Percentiles rank a stretch among this genome's conserved stretches.
Evolutionary conservation across 805 yeast species (phyloP).

Genomic region (Millerago galiae): DNA sequence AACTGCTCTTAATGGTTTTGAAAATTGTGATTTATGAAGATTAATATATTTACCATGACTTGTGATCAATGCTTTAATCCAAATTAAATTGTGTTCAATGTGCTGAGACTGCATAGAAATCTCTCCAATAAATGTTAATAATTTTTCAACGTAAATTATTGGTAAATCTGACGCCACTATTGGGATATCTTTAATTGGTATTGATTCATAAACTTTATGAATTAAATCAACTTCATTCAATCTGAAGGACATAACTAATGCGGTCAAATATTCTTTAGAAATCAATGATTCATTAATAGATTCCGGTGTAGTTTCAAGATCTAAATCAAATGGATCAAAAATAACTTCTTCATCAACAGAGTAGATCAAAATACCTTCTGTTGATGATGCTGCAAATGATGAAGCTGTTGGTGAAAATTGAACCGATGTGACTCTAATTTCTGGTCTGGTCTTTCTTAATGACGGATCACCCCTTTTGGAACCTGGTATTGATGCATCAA

Average conservation of each 20-base stretch:
- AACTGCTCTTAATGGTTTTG: slow-evolving; percentile 57
- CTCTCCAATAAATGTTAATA: slow-evolving; percentile 65
- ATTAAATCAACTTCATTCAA: slow-evolving; percentile 75
- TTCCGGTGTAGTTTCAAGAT: slow-evolving; percentile 84
- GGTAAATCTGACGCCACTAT: slow-evolving; percentile 71
- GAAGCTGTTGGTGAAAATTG: slow-evolving; percentile 85
- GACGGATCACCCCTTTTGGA: slow-evolving; percentile 73
- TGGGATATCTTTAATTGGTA: slow-evolving; percentile 65
- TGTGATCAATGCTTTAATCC: slow-evolving; percentile 68
- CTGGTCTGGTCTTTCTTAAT: slow-evolving; percentile 69
- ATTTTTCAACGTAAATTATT: slow-evolving; percentile 59
- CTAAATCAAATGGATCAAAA: slow-evolving; percentile 94
- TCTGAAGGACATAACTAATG: slow-evolving; percentile 90
- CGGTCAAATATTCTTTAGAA: slow-evolving; percentile 56
- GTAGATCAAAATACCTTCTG: slow-evolving; percentile 84
- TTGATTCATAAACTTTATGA: slow-evolving; percentile 62
- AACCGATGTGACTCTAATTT: slow-evolving; percentile 71
- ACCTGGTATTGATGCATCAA: slow-evolving; percentile 78
- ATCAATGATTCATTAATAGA: slow-evolving; percentile 54
- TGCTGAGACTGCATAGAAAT: slow-evolving; percentile 69
- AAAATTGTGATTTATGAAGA: slow-evolving; percentile 52
- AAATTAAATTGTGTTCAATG: slow-evolving; percentile 72
- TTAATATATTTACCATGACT: slow-evolving; percentile 74
- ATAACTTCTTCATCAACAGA: slow-evolving; percentile 68
- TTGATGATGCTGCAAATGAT: slow-evolving; percentile 90